A percentile compares a stretch with the other conserved stretches of the same genome.
These are phyloP conservation scores for Collybia sp. DNA, from an alignment of 768 basidiomycete species.

Conservation along the genomic window DNA sequence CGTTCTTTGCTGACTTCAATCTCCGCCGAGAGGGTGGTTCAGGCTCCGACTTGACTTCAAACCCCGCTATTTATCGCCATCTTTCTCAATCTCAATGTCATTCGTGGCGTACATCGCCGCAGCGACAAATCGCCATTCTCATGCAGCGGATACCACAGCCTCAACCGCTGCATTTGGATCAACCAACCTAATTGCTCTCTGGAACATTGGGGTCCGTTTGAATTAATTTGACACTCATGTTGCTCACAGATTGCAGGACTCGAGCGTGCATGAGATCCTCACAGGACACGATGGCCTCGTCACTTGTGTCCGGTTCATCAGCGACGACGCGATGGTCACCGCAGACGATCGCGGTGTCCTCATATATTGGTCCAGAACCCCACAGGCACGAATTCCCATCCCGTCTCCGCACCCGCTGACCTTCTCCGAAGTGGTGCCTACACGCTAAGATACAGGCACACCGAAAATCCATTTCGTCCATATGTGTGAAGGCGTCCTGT, in stretches of 20 bases:
- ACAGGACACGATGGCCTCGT: slow-evolving; percentile 71
- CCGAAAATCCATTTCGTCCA: slow-evolving; percentile 59
- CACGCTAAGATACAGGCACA: slow-evolving; percentile 53
- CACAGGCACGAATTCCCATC: slow-evolving; percentile 29
- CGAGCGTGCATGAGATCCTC: slow-evolving; percentile 64
- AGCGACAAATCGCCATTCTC: slow-evolving; percentile 41
- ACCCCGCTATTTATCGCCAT: neutral
- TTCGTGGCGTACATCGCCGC: slow-evolving; percentile 39
- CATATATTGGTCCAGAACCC: slow-evolving; percentile 52
- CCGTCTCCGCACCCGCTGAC: too few relatives aligned
- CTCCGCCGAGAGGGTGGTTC: slow-evolving; percentile 1
- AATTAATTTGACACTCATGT: slow-evolving; percentile 1
- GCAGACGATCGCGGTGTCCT: slow-evolving; percentile 76
- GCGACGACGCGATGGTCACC: slow-evolving; percentile 48
- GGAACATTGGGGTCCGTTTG: neutral
- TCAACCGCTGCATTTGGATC: slow-evolving; percentile 44
- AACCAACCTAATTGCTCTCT: slow-evolving; percentile 35
- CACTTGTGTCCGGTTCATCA: slow-evolving; percentile 71
- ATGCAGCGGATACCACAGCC: slow-evolving; percentile 40
- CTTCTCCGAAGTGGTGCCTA: slow-evolving; percentile 49
- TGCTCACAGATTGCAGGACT: slow-evolving; percentile 39
- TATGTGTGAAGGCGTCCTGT: slow-evolving; percentile 44
- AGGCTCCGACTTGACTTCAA: too few relatives aligned
- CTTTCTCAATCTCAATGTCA: slow-evolving; percentile 15
- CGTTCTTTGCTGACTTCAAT: slow-evolving; percentile 32